Conservation (phyloP, 1,284 basidiomycete genomes). For the Cronartium quercuum region DNA sequence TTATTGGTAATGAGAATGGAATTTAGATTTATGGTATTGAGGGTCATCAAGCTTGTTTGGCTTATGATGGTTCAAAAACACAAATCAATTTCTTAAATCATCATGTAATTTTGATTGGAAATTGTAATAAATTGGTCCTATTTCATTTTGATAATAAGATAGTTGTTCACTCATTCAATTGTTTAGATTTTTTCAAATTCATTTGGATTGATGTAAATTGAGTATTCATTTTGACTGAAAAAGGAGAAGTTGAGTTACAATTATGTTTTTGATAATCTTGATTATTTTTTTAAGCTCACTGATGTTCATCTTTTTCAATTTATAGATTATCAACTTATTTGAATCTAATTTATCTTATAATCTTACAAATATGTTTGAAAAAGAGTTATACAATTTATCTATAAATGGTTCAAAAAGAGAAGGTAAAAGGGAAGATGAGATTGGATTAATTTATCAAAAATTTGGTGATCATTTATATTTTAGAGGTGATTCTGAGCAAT, state of each 20-base stretch:
- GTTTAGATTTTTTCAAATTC: constrained; percentile 69
- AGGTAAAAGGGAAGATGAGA: constrained; percentile 53
- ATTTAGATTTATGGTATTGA: constrained; percentile 80
- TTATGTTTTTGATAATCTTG: not conserved
- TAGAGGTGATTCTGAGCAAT: constrained; percentile 77
- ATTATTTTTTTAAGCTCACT: not conserved
- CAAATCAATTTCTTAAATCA: constrained; percentile 50
- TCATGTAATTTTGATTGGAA: constrained; percentile 79
- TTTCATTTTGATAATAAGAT: constrained; percentile 92
- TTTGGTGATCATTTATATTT: constrained; percentile 88
- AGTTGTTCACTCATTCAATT: constrained; percentile 71
- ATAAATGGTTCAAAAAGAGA: constrained; percentile 62
- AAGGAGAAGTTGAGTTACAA: constrained; percentile 59
- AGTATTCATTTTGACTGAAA: constrained; percentile 67
- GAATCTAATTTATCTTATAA: constrained; percentile 75
- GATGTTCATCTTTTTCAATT: not conserved
- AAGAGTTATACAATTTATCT: constrained; percentile 62
- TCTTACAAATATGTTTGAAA: constrained; percentile 71
- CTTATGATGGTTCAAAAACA: constrained; percentile 79
- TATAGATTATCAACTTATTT: constrained; percentile 52
- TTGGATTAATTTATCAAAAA: constrained; percentile 77
- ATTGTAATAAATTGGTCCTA: constrained; percentile 73
- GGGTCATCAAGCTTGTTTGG: constrained; percentile 76
- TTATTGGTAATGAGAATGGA: constrained; percentile 85
- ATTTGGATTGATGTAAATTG: constrained; percentile 69